These are phyloP conservation scores for Middelhovenomyces tepae DNA, from an alignment of 805 yeast genomes.

Conservation along the genomic window DNA sequence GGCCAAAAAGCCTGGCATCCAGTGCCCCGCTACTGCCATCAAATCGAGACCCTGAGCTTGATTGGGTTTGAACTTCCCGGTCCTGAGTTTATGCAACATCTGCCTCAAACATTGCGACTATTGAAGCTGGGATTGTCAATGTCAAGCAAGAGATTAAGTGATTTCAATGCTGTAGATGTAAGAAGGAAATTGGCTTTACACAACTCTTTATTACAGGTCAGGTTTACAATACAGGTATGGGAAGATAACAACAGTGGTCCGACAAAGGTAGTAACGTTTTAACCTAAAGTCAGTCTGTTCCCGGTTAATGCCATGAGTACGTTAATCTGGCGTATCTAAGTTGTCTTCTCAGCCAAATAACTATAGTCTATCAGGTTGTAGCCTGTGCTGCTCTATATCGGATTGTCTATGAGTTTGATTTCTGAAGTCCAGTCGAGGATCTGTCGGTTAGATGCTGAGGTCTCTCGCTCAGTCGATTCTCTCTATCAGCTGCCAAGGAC, in stretches of 20 bases:
- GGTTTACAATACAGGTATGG: too few species aligned
- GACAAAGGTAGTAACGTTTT: too few species aligned
- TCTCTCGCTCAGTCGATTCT: not conserved
- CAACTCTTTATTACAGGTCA: too few species aligned
- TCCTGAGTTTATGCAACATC: conserved; percentile 5
- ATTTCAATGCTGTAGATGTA: too few species aligned
- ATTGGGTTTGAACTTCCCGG: conserved; percentile 12
- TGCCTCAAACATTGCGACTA: conserved; percentile 8
- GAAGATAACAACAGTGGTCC: too few species aligned
- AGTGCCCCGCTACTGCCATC: conserved; percentile 5
- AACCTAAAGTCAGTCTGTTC: too few species aligned
- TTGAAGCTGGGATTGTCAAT: conserved; percentile 8
- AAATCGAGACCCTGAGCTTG: conserved; percentile 9
- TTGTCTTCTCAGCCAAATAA: too few species aligned
- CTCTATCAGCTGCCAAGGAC: conserved; percentile 5
- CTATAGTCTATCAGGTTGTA: too few species aligned
- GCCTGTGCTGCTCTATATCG: too few species aligned
- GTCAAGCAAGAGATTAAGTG: conserved; percentile 4
- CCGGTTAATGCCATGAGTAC: too few species aligned
- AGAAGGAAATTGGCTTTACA: too few species aligned
- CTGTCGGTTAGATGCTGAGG: not conserved
- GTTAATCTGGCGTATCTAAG: too few species aligned
- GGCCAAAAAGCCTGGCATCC: conserved; percentile 10
- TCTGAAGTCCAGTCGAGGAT: conserved; percentile 1
- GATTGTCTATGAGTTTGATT: conserved; percentile 1